Conservation (phyloP, 495 filamentous ascomycete genomes). For the Hypoxylon cercidicola region DNA sequence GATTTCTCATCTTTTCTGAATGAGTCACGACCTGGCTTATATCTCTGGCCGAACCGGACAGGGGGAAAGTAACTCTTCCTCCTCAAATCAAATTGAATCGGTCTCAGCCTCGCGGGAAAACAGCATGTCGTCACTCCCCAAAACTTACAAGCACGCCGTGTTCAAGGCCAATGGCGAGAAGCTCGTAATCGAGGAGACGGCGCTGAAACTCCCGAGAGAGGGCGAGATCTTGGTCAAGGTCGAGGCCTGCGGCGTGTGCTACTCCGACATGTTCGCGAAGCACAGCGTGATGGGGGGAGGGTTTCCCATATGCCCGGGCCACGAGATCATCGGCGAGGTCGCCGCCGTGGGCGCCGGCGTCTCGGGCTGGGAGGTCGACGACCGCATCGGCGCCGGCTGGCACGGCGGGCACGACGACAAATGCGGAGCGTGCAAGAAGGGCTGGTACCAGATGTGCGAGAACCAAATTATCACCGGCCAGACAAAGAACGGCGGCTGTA, state of each 20-base stretch:
- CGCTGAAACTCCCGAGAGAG: slow-evolving; percentile 25
- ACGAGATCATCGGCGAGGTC: slow-evolving; percentile 63
- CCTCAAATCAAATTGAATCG: too few relatives aligned
- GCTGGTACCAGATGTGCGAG: slow-evolving; percentile 17
- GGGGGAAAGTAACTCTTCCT: too few relatives aligned
- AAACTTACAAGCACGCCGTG: slow-evolving; percentile 55
- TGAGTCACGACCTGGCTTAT: too few relatives aligned
- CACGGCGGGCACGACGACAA: slow-evolving; percentile 56
- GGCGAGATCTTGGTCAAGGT: too few relatives aligned
- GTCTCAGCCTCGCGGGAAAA: too few relatives aligned
- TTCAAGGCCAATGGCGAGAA: slow-evolving; percentile 49
- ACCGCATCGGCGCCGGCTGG: slow-evolving; percentile 59
- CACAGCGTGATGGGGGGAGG: slow-evolving; percentile 42
- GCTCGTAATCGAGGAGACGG: slow-evolving; percentile 50
- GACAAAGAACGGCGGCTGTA: slow-evolving; percentile 5
- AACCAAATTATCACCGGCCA: too few relatives aligned
- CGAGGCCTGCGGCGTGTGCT: slow-evolving; percentile 7
- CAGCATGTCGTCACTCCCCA: slow-evolving; percentile 42
- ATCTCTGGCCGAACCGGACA: too few relatives aligned
- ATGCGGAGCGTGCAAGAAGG: slow-evolving; percentile 57
- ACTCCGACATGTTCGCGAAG: slow-evolving; percentile 51
- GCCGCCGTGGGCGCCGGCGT: slow-evolving; percentile 58
- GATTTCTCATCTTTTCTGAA: too few relatives aligned
- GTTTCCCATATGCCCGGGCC: slow-evolving; percentile 49
- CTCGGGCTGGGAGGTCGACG: slow-evolving; percentile 52